Percentiles rank a stretch among this genome's conserved stretches.
Evolutionary conservation across 352 stramenopile genomes (phyloP).

Genomic region (Plasmopara viticola): DNA sequence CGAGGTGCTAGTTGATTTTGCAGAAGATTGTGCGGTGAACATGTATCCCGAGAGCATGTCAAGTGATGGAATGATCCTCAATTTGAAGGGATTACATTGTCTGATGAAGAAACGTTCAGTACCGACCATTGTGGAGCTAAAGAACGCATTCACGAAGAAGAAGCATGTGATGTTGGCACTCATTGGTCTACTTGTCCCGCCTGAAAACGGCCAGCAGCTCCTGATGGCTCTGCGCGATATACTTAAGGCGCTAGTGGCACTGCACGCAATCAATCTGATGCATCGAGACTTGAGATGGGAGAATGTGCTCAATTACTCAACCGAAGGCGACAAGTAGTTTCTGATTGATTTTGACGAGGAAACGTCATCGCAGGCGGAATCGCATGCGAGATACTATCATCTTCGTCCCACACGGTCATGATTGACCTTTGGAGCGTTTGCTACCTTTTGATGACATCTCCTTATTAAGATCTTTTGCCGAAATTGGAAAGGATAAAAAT

Average conservation of each 20-base stretch:
- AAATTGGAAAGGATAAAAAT: constrained; percentile 2
- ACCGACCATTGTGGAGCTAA: neutral
- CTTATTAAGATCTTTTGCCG: constrained; percentile 4
- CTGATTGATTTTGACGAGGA: constrained; percentile 3
- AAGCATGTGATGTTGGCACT: neutral
- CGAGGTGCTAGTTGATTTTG: constrained; percentile 7
- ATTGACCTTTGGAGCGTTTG: constrained; percentile 11
- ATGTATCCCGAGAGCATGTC: neutral
- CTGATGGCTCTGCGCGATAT: too few species aligned
- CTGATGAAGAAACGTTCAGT: neutral
- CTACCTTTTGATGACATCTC: constrained; percentile 8
- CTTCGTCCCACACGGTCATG: constrained; percentile 10
- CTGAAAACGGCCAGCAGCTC: too few species aligned
- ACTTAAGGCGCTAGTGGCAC: too few species aligned
- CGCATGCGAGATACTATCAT: constrained; percentile 16
- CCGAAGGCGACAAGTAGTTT: constrained; percentile 8
- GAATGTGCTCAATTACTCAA: constrained; percentile 12
- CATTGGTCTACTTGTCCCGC: neutral
- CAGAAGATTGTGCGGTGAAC: neutral
- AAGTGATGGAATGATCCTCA: neutral
- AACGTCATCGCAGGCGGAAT: constrained; percentile 6
- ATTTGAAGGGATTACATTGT: neutral
- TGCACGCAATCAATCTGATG: neutral
- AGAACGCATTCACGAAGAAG: neutral
- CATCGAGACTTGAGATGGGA: constrained; percentile 7